Evolutionary conservation across 768 basidiomycete species (phyloP).

Genomic region (Suillus cothurnatus): DNA sequence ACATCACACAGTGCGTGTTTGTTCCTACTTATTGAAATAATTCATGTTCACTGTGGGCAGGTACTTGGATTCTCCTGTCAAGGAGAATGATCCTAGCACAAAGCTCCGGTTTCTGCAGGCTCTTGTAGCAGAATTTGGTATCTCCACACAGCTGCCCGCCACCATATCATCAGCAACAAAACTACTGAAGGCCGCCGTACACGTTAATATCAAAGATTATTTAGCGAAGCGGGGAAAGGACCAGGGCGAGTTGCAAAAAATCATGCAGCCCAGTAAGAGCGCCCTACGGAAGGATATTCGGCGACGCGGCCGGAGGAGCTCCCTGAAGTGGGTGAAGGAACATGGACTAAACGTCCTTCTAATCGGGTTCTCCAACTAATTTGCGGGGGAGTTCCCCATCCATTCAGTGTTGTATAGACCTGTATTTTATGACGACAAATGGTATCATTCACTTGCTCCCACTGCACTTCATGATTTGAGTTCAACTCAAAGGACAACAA

Average conservation of each 20-base stretch:
- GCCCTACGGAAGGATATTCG: slow-evolving; percentile 64
- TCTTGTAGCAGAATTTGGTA: slow-evolving; percentile 78
- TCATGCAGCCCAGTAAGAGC: slow-evolving; percentile 62
- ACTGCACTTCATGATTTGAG: background rate
- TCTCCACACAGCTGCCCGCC: slow-evolving; percentile 50
- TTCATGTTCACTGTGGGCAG: slow-evolving; percentile 14
- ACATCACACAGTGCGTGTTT: slow-evolving; percentile 28
- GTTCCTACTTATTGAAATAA: background rate
- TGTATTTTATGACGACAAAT: background rate
- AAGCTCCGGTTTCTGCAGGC: slow-evolving; percentile 70
- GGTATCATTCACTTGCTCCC: background rate
- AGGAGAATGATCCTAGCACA: slow-evolving; percentile 5
- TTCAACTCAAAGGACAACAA: background rate
- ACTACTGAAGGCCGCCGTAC: slow-evolving; percentile 63
- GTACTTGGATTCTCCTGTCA: slow-evolving; percentile 23
- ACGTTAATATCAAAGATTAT: slow-evolving; percentile 76
- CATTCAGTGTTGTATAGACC: background rate
- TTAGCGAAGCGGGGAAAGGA: slow-evolving; percentile 66
- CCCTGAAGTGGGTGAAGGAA: slow-evolving; percentile 63
- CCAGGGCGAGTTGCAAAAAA: slow-evolving; percentile 56
- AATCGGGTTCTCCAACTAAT: slow-evolving; percentile 49
- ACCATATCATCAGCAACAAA: slow-evolving; percentile 69
- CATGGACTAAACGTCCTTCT: slow-evolving; percentile 65
- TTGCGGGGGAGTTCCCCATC: background rate
- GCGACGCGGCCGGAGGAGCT: slow-evolving; percentile 46